Conservation (phyloP, 1,139 yeast species). For the Hanseniaspora uvarum region DNA sequence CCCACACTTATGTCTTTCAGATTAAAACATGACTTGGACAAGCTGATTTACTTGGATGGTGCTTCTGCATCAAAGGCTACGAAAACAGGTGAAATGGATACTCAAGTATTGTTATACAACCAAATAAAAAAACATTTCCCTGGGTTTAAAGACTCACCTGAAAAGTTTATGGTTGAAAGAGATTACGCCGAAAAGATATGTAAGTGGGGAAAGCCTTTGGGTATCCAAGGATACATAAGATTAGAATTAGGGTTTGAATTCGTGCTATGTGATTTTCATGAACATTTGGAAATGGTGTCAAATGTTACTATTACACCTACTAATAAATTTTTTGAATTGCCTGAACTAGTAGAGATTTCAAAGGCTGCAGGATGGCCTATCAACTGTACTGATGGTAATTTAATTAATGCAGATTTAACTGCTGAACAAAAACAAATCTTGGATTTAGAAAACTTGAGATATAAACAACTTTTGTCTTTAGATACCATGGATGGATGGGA, state of each 20-base stretch:
- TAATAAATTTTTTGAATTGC: conserved; percentile 35
- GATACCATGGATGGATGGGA: conserved; percentile 35
- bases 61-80: conserved; percentile 47
- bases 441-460: conserved; percentile 25
- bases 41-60: conserved; percentile 44
- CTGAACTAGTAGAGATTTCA: conserved; percentile 27
- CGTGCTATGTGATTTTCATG: conserved; percentile 43
- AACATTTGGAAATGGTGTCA: conserved; percentile 37
- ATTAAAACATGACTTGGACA: conserved; percentile 38
- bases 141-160: conserved; percentile 1
- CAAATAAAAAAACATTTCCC: conserved; percentile 18
- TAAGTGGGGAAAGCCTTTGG: conserved; percentile 42
- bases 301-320: conserved; percentile 35
- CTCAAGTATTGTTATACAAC: conserved; percentile 39
- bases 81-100: conserved; percentile 47
- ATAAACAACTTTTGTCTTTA: conserved; percentile 25
- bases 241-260: conserved; percentile 49
- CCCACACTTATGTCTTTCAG: conserved; percentile 36
- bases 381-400: conserved; percentile 21
- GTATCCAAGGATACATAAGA: conserved; percentile 44
- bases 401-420: conserved; percentile 23
- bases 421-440: conserved; percentile 22
- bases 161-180: conserved; percentile 32
- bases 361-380: conserved; percentile 27
- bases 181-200: conserved; percentile 41